Conservation (phyloP, 2,329 filamentous ascomycete genomes). For the Cytospora leucostoma region DNA sequence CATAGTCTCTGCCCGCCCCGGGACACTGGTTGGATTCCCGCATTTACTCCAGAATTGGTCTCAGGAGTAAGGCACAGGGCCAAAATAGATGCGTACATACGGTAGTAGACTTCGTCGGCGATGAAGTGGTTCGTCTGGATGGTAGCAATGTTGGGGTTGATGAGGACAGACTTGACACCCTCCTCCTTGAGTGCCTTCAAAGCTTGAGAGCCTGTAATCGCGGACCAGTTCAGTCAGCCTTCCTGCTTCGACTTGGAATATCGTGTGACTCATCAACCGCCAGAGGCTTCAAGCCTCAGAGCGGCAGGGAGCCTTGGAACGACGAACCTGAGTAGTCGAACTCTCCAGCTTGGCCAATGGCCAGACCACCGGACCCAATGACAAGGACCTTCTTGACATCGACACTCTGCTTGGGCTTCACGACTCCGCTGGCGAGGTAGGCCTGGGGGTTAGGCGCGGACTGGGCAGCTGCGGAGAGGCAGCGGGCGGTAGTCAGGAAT, state of each 20-base stretch:
- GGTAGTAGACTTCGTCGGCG: slow-evolving; percentile 96
- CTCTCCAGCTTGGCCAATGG: slow-evolving; percentile 96
- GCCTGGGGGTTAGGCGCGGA: slow-evolving; percentile 79
- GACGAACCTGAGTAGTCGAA: slow-evolving; percentile 95
- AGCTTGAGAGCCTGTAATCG: slow-evolving; percentile 77
- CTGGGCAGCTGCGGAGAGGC: slow-evolving; percentile 54
- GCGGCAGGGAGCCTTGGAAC: slow-evolving; percentile 2
- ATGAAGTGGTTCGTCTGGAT: slow-evolving; percentile 97
- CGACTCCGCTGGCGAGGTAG: slow-evolving; percentile 84
- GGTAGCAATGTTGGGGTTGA: slow-evolving; percentile 98
- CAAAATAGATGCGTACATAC: slow-evolving; percentile 13
- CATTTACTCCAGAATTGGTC: background rate
- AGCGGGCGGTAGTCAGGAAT: slow-evolving; percentile 49
- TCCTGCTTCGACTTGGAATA: slow-evolving; percentile 19
- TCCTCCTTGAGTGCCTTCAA: slow-evolving; percentile 97
- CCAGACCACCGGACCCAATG: slow-evolving; percentile 91
- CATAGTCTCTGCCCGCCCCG: background rate
- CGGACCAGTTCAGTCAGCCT: slow-evolving; percentile 23
- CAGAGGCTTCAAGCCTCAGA: slow-evolving; percentile 13
- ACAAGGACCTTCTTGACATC: slow-evolving; percentile 97
- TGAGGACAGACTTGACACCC: slow-evolving; percentile 84
- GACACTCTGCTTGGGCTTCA: slow-evolving; percentile 76
- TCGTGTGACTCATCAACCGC: slow-evolving; percentile 34
- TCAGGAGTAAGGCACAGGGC: background rate
- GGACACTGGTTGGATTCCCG: background rate